Conservation (phyloP, 768 basidiomycete species). For the Ramaria rubella region DNA sequence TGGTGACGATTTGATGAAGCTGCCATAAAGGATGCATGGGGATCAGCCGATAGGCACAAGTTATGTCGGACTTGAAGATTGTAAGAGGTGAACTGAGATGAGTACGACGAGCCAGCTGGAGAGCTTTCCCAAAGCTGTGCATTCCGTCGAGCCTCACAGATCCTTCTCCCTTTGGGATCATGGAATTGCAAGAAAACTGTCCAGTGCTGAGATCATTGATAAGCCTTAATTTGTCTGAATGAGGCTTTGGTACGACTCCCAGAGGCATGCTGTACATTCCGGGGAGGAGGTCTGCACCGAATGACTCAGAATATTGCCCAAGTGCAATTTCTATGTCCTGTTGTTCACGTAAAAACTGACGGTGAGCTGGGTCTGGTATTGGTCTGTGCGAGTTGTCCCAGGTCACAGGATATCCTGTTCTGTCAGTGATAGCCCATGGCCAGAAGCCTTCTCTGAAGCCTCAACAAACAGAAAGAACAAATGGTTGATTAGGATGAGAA, state of each 20-base stretch:
- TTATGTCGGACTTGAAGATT: slow-evolving; percentile 22
- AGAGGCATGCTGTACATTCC: slow-evolving; percentile 40
- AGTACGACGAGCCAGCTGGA: not conserved
- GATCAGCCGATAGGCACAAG: slow-evolving; percentile 15
- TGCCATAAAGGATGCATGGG: slow-evolving; percentile 15
- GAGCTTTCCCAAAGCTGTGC: not conserved
- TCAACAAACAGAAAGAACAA: slow-evolving; percentile 26
- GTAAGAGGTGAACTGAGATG: slow-evolving; percentile 7
- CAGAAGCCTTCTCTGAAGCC: slow-evolving; percentile 37
- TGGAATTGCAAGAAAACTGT: slow-evolving; percentile 29
- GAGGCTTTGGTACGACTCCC: slow-evolving; percentile 32
- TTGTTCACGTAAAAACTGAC: slow-evolving; percentile 15
- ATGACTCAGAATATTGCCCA: slow-evolving; percentile 21
- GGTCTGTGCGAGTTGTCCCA: slow-evolving; percentile 4
- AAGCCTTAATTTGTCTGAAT: slow-evolving; percentile 30
- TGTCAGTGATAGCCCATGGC: slow-evolving; percentile 32
- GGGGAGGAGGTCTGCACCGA: slow-evolving; percentile 31
- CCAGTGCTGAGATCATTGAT: slow-evolving; percentile 36
- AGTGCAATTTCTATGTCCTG: slow-evolving; percentile 14
- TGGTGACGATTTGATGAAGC: slow-evolving; percentile 12
- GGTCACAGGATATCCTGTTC: not conserved
- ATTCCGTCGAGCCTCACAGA: slow-evolving; percentile 10
- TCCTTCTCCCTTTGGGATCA: slow-evolving; percentile 21
- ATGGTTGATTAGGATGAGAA: slow-evolving; percentile 32
- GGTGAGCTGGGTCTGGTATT: not conserved